A percentile compares a stretch with the other conserved stretches of the same genome.
These are phyloP conservation scores for Nannochloris sp. DNA, from an alignment of 139 green algal genomes.

Conservation along the genomic window DNA sequence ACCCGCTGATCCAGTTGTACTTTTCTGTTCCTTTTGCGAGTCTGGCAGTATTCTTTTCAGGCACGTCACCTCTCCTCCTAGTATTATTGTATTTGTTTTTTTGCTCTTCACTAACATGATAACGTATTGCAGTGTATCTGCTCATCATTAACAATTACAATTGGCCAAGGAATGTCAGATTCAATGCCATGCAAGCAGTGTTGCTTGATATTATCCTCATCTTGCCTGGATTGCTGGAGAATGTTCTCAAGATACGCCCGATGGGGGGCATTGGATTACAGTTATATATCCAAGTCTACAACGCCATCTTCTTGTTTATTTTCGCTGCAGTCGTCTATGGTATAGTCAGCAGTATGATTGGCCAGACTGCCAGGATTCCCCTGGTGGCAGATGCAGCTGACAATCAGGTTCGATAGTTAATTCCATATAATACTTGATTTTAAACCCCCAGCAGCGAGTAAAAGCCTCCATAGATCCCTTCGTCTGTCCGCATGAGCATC, in stretches of 20 bases:
- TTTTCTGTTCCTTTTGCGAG: constrained; percentile 32
- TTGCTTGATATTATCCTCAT: constrained; percentile 80
- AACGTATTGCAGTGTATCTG: constrained; percentile 29
- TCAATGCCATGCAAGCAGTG: constrained; percentile 76
- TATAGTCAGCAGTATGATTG: constrained; percentile 56
- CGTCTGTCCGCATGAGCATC: neutral
- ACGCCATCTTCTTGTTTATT: constrained; percentile 77
- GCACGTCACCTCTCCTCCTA: too few relatives aligned
- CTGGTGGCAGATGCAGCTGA: constrained; percentile 73
- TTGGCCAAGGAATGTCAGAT: constrained; percentile 58
- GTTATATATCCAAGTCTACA: constrained; percentile 61
- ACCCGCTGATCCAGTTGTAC: constrained; percentile 37
- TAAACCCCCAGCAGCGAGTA: neutral
- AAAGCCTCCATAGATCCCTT: neutral
- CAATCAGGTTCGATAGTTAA: constrained; percentile 43
- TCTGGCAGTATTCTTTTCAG: constrained; percentile 41
- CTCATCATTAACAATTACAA: constrained; percentile 24
- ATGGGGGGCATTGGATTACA: constrained; percentile 35
- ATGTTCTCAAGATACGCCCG: constrained; percentile 29
- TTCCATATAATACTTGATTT: neutral
- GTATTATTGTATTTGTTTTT: too few relatives aligned
- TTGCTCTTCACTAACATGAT: too few relatives aligned
- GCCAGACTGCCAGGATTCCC: constrained; percentile 55
- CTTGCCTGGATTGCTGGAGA: constrained; percentile 46
- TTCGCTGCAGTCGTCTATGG: constrained; percentile 59